Evolutionary conservation across 2,329 filamentous ascomycete genomes (phyloP).

Genomic region (Coccinonectria pachysandricola): DNA sequence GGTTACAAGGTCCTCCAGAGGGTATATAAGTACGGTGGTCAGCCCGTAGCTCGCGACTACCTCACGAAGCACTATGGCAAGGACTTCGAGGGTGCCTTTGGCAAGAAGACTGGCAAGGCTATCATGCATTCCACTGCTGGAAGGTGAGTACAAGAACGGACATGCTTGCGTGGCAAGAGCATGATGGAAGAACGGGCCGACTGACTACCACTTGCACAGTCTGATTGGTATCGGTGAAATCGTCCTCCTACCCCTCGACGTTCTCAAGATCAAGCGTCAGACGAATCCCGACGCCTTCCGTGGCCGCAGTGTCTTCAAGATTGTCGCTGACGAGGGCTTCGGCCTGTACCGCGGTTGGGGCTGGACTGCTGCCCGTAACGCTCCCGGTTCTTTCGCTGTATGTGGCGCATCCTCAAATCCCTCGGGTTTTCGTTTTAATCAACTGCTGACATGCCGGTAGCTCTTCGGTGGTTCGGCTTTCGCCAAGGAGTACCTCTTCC

Average conservation of each 20-base stretch:
- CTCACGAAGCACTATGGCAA: constrained; percentile 68
- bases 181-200: not conserved
- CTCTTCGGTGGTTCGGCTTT: constrained; percentile 96
- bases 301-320: constrained; percentile 80
- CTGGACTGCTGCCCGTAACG: constrained; percentile 95
- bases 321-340: constrained; percentile 88
- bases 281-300: constrained; percentile 98
- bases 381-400: constrained; percentile 92
- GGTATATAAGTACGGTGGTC: constrained; percentile 97
- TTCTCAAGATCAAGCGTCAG: constrained; percentile 98
- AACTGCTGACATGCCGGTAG: constrained; percentile 36
- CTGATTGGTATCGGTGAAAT: constrained; percentile 97
- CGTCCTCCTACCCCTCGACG: constrained; percentile 84
- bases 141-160: constrained; percentile 41
- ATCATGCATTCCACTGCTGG: constrained; percentile 96
- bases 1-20: constrained; percentile 96
- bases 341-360: constrained; percentile 92
- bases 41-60: constrained; percentile 90
- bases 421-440: too few relatives aligned
- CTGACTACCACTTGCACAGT: constrained; percentile 35
- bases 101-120: constrained; percentile 94
- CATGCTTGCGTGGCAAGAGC: not conserved
- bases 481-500: constrained; percentile 92
- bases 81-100: constrained; percentile 81
- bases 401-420: constrained; percentile 25